These are phyloP conservation scores for Solanum hybrid DNA, from an alignment of 305 asterid species.

Conservation along the genomic window DNA sequence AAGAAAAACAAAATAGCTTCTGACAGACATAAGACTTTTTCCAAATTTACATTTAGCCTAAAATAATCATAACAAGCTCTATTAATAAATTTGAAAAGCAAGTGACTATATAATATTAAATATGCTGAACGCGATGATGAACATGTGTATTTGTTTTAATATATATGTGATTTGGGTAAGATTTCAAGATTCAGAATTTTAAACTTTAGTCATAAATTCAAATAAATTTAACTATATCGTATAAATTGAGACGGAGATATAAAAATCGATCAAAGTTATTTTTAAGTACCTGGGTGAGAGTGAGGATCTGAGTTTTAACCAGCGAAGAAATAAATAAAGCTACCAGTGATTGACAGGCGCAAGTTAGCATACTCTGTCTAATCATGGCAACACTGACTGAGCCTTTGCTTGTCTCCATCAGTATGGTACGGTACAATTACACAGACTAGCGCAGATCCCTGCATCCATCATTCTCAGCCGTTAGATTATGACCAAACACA, in stretches of 20 bases:
- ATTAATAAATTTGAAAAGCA: neutral
- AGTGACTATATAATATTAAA: neutral
- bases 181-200: neutral
- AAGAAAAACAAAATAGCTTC: neutral
- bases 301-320: neutral
- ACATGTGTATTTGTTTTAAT: neutral
- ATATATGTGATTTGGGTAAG: neutral
- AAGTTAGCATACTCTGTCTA: neutral
- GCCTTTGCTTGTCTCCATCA: neutral
- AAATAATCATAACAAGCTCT: neutral
- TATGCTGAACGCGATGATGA: neutral
- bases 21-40: neutral
- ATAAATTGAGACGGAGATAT: neutral
- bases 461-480: neutral
- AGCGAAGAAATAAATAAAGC: neutral
- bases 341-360: neutral
- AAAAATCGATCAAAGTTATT: neutral
- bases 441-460: neutral
- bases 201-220: neutral
- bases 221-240: neutral
- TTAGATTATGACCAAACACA: neutral
- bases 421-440: neutral
- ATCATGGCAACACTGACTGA: neutral
- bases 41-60: neutral
- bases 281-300: neutral